Percentiles rank a stretch among this genome's conserved stretches.
These are phyloP conservation scores for Cucumis cinereus DNA, from an alignment of 306 rosid species.

Conservation along the genomic window DNA sequence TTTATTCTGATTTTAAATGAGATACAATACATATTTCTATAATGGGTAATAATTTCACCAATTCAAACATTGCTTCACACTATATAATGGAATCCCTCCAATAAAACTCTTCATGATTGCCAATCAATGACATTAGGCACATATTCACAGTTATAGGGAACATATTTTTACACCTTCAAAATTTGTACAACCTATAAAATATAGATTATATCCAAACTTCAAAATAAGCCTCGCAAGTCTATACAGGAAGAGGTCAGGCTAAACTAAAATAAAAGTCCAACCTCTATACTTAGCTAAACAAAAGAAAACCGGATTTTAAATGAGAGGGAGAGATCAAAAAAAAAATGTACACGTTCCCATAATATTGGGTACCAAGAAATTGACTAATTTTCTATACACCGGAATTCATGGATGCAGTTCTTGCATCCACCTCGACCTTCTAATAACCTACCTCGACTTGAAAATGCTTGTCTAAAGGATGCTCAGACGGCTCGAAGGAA, in stretches of 20 bases:
- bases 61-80: neutral
- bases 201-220: neutral
- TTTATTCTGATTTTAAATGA: neutral
- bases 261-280: constrained; percentile 29
- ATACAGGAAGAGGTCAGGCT: constrained; percentile 26
- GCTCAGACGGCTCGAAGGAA: neutral
- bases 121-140: neutral
- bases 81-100: neutral
- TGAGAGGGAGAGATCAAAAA: constrained; percentile 7
- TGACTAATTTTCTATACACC: neutral
- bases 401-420: neutral
- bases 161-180: neutral
- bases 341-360: neutral
- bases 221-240: neutral
- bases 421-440: neutral
- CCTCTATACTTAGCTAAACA: constrained; percentile 12
- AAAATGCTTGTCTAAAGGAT: neutral
- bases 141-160: constrained; percentile 2
- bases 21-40: neutral
- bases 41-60: neutral
- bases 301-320: constrained; percentile 11
- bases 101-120: neutral
- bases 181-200: constrained; percentile 3
- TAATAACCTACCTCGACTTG: neutral
- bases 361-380: neutral